Conservation (phyloP, 1,284 basidiomycete species). For the Ganoderma lingzhi region DNA sequence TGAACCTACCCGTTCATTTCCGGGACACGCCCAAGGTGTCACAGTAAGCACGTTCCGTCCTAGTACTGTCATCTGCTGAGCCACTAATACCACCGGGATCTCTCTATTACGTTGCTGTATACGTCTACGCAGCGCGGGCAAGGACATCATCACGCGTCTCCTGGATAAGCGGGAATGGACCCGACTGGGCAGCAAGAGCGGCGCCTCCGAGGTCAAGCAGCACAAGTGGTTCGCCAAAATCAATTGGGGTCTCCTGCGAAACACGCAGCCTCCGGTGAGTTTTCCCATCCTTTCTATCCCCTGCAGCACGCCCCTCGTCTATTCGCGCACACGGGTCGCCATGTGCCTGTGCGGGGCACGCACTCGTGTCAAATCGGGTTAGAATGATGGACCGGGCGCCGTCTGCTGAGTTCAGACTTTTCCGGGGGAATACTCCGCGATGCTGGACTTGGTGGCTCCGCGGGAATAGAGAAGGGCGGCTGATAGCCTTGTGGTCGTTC, state of each 20-base stretch:
- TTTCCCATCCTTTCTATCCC: slow-evolving; percentile 20
- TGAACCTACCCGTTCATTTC: slow-evolving; percentile 88
- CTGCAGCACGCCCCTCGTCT: slow-evolving; percentile 15
- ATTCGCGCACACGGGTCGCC: slow-evolving; percentile 10
- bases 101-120: slow-evolving; percentile 26
- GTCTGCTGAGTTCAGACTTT: slow-evolving; percentile 12
- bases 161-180: slow-evolving; percentile 94
- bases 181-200: slow-evolving; percentile 90
- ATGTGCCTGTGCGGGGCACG: slow-evolving; percentile 8
- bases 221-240: slow-evolving; percentile 98
- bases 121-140: slow-evolving; percentile 73
- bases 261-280: slow-evolving; percentile 92
- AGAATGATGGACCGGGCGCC: slow-evolving; percentile 19
- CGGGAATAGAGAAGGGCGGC: slow-evolving; percentile 25
- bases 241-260: slow-evolving; percentile 96
- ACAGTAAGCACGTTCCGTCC: slow-evolving; percentile 61
- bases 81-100: slow-evolving; percentile 27
- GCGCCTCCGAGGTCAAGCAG: slow-evolving; percentile 98
- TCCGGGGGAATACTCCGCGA: slow-evolving; percentile 24
- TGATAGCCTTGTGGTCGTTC: slow-evolving; percentile 30
- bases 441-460: slow-evolving; percentile 22
- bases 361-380: slow-evolving; percentile 16
- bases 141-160: slow-evolving; percentile 88
- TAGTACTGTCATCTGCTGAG: slow-evolving; percentile 23
- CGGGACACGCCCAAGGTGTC: slow-evolving; percentile 88